Evolutionary conservation across 257 asterid species (phyloP), one percentile per base, ranked within the genome.

Genomic region (Nicotiana benthamiana): DNA sequence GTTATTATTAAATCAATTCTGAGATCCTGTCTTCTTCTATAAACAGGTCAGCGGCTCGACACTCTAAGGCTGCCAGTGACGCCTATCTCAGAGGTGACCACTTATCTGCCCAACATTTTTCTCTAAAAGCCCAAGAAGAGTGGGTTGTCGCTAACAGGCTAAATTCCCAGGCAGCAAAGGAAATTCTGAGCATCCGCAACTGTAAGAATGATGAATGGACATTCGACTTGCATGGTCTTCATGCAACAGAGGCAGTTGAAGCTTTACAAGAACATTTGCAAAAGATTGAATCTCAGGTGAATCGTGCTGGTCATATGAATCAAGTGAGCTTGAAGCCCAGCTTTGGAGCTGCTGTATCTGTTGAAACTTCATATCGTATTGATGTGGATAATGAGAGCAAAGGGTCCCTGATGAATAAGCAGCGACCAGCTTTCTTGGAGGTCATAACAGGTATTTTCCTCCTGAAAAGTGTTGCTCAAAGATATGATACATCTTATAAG

Each of bases 171-270:
- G 99, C 99, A 43, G 98, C 99, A 75, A 89, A 79, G 84, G 95
- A 91, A 80, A 95, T 95, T 76, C 80, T 95, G 84, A 82, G 81
- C 20, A 20, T 86, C 75, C 90, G 92, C 88, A 95, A 95, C 80
- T 26, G 79, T 75, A 81, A 86, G 74, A 95, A 91, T 86, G 97
- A 95, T 84, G 27, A 43, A 28, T 92, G 97, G 97, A 91, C 92
- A 78, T 75, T 95, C 87, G 99, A 95, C 85, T 89, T 95, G 85
- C 99, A 95, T 88, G 99, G 99, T 82, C 97, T 95, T 82, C 98
- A 95, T 84, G 91, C 97, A 53, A 84, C 86, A 16, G 99, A 95
- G 88, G 98, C 99, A 78, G 94, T 95, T 84, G 85, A 87, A 86
- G 98, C 97, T 75, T 79, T 95, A 89, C 86, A 72, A 83, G 93